Evolutionary conservation across 495 filamentous ascomycete species (phyloP), one percentile per base, ranked within the genome.

Genomic region (Hypoxylon fuscum): DNA sequence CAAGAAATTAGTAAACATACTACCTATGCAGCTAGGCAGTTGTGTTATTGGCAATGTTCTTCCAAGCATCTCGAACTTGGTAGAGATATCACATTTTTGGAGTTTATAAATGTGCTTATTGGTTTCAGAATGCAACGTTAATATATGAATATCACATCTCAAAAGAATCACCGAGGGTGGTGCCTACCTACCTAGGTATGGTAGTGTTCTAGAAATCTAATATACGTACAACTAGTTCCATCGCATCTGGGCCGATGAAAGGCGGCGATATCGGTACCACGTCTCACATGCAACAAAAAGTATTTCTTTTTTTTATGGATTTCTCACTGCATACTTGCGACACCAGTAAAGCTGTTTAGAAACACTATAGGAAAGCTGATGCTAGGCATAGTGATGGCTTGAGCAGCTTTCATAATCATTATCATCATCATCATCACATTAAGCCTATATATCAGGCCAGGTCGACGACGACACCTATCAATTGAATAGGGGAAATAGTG

Each of bases 111-210:
- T 18, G 46, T 55, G 56, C 40, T 63, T 55, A 43, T 35, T 45
- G 44, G 42, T 50, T 45, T 55, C 46, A 42, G 53, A 61, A 64
- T 58, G 55, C 62, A 46, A 66, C 57, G 57, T 50, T 51, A 55
- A 54, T 67, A 34, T 60, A 32, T 40, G 50, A 54, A 64, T 62
- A 66, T 71, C 72, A 74, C 40, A 74, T 67, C 56, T 74, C 63
- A 64, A 76, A 65, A 63, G 53, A 43, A 49, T 38, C 53, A 55
- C 56, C 42, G 49, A 62, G 57, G 32, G 44, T 55, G 54, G n/a
- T n/a, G n/a, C n/a, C n/a, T n/a, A n/a, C n/a, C n/a, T n/a, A n/a
- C n/a, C n/a, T n/a, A 43, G 59, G 54, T 14, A 55, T 51, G 41
- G 66, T 66, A 54, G 66, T 66, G 52, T 53, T 65, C 37, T 38